Evolutionary conservation across 2,329 filamentous ascomycete species (phyloP), one percentile per base, ranked within the genome.

Genomic region (Stenocarpella maydis): DNA sequence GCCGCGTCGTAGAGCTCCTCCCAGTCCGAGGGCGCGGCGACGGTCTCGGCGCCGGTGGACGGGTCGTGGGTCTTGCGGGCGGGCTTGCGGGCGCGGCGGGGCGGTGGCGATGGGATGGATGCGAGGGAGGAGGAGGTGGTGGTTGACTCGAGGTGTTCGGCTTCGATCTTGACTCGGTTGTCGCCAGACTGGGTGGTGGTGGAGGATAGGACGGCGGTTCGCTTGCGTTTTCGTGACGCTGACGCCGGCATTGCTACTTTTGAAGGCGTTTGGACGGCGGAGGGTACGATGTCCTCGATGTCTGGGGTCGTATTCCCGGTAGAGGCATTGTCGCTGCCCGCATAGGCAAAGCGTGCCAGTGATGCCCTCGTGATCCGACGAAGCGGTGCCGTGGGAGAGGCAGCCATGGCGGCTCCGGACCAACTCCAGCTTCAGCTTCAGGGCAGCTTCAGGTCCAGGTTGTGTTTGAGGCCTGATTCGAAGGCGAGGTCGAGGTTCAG

Each of bases 1-100:
- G 97, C 92, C 0, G 88, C 82, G 41, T 86, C 81, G 81, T 98
- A 99, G 69, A 97, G 89, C 68, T 90, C 87, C 72, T 94, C 89
- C 96, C 96, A 98, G 77, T 94, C 90, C 0, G 89, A 85, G 0
- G 95, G 94, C 1, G 94, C 88, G n/a, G 80, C 76, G 9, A 84
- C 80, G 78, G 68, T 80, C 77, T 31, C 79, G n/a, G 58, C 68
- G 37, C 74, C 74, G 0, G 74, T 75, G 9, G 71, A 5, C 1
- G 74, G 69, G 58, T 75, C 72, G 66, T 73, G 73, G 2, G 69
- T 69, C 37, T 68, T 74, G 64, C 84, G 82, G 14, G 83, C 85
- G 2, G 86, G 75, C 69, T 79, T 81, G 55, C 73, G 67, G 47
- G 70, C 45, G 68, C 67, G 69, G 74, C 71, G 71, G 6, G 61